phyloP scores from a whole-genome alignment of 2,329 filamentous ascomycete genomes.

The Graphiopsis chlorocephala region DNA sequence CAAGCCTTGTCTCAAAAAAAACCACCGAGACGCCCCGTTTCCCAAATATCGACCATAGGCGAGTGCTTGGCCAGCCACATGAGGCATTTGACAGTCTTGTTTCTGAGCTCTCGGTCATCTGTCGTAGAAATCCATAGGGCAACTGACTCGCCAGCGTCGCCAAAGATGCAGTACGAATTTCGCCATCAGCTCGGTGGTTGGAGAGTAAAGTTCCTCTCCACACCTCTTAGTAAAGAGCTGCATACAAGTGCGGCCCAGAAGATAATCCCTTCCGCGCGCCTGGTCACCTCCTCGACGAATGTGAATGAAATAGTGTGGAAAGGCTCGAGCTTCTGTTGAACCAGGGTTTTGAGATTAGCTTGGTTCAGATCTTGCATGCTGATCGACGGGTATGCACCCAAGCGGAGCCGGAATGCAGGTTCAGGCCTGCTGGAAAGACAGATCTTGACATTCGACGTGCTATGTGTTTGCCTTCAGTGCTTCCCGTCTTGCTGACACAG shows the following conservation, averaged over 20 bases:
- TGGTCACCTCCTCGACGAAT: not conserved
- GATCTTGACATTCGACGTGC: not conserved
- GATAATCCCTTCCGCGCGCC: not conserved
- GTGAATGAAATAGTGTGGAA: not conserved
- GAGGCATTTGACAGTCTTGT: not conserved
- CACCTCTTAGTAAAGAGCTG: not conserved
- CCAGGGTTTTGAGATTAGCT: not conserved
- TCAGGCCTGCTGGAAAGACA: conserved; percentile 10
- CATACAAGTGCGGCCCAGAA: conserved; percentile 2
- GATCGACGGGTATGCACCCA: not conserved
- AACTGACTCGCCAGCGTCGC: not conserved
- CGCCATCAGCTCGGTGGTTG: too few species aligned
- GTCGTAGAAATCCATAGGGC: not conserved
- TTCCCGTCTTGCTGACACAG: not conserved
- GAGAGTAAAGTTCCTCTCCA: too few species aligned
- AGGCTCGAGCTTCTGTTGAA: not conserved
- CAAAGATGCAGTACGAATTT: not conserved
- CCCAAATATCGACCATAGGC: not conserved
- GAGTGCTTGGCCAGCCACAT: not conserved
- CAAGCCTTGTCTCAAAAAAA: not conserved
- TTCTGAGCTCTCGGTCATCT: not conserved
- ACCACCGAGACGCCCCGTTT: not conserved
- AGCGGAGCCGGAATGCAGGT: too few species aligned
- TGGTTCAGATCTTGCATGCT: conserved; percentile 9
- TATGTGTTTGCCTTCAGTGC: not conserved